A percentile compares a stretch with the other conserved stretches of the same genome.
Conservation (phyloP, 1,284 basidiomycete species). For the Laetiporus sulphureus region DNA sequence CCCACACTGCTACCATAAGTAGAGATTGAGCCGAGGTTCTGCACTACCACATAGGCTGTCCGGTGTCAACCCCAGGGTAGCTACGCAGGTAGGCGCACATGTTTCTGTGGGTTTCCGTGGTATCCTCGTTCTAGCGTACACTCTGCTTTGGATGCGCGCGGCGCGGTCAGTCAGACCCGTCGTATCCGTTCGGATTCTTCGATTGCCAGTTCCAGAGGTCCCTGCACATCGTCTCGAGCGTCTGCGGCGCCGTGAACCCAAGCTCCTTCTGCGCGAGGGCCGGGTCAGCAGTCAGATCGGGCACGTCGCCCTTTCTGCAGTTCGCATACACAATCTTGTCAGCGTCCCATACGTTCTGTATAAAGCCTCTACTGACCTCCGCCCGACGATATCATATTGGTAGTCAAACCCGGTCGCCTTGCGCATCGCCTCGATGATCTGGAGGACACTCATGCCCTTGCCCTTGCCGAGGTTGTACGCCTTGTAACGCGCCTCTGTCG, state of each 20-base stretch:
- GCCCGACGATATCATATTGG: slow-evolving; percentile 85
- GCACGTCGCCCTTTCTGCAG: slow-evolving; percentile 88
- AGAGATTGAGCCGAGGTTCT: too few relatives aligned
- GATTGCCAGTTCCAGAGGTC: slow-evolving; percentile 95
- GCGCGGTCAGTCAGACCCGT: too few relatives aligned
- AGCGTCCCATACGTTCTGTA: too few relatives aligned
- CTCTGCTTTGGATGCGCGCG: too few relatives aligned
- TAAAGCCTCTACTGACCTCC: slow-evolving; percentile 65
- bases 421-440: slow-evolving; percentile 95
- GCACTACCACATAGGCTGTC: too few relatives aligned
- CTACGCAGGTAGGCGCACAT: too few relatives aligned
- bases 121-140: too few relatives aligned
- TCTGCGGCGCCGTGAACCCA: slow-evolving; percentile 82
- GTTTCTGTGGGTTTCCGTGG: too few relatives aligned
- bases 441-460: slow-evolving; percentile 85
- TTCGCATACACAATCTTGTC: background rate
- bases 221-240: slow-evolving; percentile 85
- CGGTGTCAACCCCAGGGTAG: too few relatives aligned
- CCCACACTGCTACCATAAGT: too few relatives aligned
- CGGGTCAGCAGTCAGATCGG: slow-evolving; percentile 95
- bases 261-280: slow-evolving; percentile 89
- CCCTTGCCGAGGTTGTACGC: slow-evolving; percentile 98
- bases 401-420: slow-evolving; percentile 87
- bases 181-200: slow-evolving; percentile 76
- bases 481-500: slow-evolving; percentile 64